Percentiles rank a stretch among this genome's conserved stretches.
Evolutionary conservation across 23 red algal species (phyloP).

Genomic region (Gracilaria domingensis): DNA sequence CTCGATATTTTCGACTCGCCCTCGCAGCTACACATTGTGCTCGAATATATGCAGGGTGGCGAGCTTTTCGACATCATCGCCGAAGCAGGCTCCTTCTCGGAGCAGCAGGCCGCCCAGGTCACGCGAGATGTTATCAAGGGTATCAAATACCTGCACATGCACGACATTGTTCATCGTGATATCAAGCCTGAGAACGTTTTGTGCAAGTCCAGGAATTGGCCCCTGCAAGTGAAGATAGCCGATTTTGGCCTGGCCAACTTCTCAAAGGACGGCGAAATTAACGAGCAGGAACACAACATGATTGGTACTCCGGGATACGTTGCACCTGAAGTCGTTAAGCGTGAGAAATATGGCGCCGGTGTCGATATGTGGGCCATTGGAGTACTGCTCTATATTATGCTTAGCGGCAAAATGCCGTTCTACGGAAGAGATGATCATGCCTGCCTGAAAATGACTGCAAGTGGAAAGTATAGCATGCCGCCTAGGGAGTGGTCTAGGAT

Average conservation of each 20-base stretch:
- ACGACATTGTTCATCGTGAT: slow-evolving; percentile 89
- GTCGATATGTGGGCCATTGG: slow-evolving; percentile 98
- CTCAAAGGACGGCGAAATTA: slow-evolving; percentile 67
- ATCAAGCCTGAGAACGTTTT: slow-evolving; percentile 95
- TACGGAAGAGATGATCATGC: slow-evolving; percentile 90
- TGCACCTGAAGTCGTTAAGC: slow-evolving; percentile 94
- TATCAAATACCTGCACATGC: slow-evolving; percentile 81
- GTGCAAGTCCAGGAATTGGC: slow-evolving; percentile 73
- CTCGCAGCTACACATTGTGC: slow-evolving; percentile 73
- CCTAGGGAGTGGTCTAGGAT: slow-evolving; percentile 82
- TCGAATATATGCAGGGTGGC: slow-evolving; percentile 86
- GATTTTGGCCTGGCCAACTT: slow-evolving; percentile 99
- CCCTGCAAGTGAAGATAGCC: slow-evolving; percentile 89
- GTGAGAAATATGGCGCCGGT: slow-evolving; percentile 73
- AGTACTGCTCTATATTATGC: slow-evolving; percentile 96
- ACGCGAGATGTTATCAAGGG: slow-evolving; percentile 84
- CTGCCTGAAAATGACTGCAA: slow-evolving; percentile 81
- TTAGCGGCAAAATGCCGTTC: slow-evolving; percentile 99
- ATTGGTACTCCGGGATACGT: slow-evolving; percentile 98
- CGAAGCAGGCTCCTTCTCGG: slow-evolving; percentile 76
- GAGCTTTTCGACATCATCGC: slow-evolving; percentile 96
- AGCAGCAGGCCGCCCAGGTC: slow-evolving; percentile 79
- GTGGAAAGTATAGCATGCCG: slow-evolving; percentile 82
- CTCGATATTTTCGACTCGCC: slow-evolving; percentile 88
- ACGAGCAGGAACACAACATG: slow-evolving; percentile 38